Evolutionary conservation across 257 asterid genomes (phyloP).

Genomic region (Fraxinus pennsylvanica): DNA sequence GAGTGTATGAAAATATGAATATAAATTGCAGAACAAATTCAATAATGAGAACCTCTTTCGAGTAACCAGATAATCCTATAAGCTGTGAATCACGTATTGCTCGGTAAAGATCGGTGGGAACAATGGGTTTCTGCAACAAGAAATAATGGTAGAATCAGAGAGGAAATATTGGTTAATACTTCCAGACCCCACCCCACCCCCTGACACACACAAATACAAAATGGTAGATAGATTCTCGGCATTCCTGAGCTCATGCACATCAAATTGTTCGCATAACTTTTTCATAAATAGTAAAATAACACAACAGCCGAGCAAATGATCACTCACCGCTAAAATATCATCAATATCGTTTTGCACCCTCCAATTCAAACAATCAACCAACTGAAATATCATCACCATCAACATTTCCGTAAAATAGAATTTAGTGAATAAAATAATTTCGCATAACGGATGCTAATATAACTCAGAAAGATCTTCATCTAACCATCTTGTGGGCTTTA

Average conservation of each 20-base stretch:
- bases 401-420: slow-evolving; percentile 25
- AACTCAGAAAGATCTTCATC: slow-evolving; percentile 14
- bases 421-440: slow-evolving; percentile 14
- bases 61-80: slow-evolving; percentile 68
- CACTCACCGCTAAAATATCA: slow-evolving; percentile 63
- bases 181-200: not conserved
- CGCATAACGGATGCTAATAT: slow-evolving; percentile 4
- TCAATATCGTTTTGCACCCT: slow-evolving; percentile 69
- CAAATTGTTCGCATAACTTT: not conserved
- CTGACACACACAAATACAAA: not conserved
- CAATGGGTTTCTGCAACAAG: slow-evolving; percentile 58
- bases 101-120: slow-evolving; percentile 60
- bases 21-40: not conserved
- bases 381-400: slow-evolving; percentile 45
- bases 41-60: slow-evolving; percentile 50
- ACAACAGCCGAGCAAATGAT: not conserved
- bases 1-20: not conserved
- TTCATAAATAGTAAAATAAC: not conserved
- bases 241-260: not conserved
- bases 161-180: slow-evolving; percentile 15
- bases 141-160: slow-evolving; percentile 10
- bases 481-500: slow-evolving; percentile 69
- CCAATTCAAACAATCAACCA: slow-evolving; percentile 64
- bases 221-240: not conserved
- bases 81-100: slow-evolving; percentile 71